Evolutionary conservation across 2,329 filamentous ascomycete genomes (phyloP), one percentile per base, ranked within the genome.

Genomic region (Colletotrichum australisinense): DNA sequence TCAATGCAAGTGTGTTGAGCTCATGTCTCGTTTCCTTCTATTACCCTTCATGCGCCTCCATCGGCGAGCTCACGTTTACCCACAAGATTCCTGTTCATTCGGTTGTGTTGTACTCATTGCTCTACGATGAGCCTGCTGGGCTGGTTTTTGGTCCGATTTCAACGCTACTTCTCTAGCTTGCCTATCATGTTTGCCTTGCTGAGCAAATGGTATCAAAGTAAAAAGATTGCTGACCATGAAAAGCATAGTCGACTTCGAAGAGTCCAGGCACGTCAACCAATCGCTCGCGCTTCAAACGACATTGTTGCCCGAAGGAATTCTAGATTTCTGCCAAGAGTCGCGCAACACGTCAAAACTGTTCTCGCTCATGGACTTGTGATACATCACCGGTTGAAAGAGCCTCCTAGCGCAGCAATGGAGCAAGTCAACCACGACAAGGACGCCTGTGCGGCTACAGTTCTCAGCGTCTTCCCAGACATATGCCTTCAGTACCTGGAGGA

Each of bases 401-500:
- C 7, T 35, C 22, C n/a, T 30, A 24, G 14, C 28, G n/a, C 5
- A 53, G 28, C 12, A 24, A 79, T 60, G 63, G 65, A 65, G 5
- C 24, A 28, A n/a, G 53, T 16, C 30, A 62, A 74, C 19, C 32
- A 70, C 2, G 49, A 64, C 57, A 70, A 76, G 52, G 28, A 69
- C 26, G 69, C 72, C 6, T 85, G 81, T 75, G 78, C 77, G 35
- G 73, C 78, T 19, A 68, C 75, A 4, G 77, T 85, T 16, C 74
- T 81, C 9, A 58, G 69, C 5, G 60, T 87, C 9, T 87, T 89
- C 70, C 85, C 86, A 0, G 83, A 88, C 53, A 86, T 89, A 2
- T 87, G 84, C 70, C 80, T 77, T 0, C 72, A 81, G 0, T 85
- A 83, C 67, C 78, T 88, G 14, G 69, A 77, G 6, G 58, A 72